Evolutionary conservation across 495 filamentous ascomycete genomes (phyloP).

Genomic region (Neurospora discreta): DNA sequence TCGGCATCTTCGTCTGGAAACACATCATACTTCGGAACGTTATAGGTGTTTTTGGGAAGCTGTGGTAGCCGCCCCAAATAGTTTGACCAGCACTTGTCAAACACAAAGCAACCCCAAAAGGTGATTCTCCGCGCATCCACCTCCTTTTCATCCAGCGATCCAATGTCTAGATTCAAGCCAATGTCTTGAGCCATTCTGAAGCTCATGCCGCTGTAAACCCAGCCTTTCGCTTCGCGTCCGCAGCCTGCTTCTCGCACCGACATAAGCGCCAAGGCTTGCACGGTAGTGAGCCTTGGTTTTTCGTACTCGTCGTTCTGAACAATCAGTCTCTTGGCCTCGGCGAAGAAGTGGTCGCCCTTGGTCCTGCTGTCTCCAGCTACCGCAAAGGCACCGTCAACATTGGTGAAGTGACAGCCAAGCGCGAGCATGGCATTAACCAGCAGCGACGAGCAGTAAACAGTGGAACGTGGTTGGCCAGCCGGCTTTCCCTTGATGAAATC

Average conservation of each 20-base stretch:
- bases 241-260: conserved; percentile 94
- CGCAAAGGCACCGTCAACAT: conserved; percentile 55
- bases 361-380: conserved; percentile 64
- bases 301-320: conserved; percentile 89
- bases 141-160: conserved; percentile 66
- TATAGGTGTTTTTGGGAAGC: conserved; percentile 63
- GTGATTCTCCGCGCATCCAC: conserved; percentile 82
- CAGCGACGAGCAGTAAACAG: conserved; percentile 75
- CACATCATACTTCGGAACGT: conserved; percentile 80
- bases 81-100: conserved; percentile 99
- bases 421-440: conserved; percentile 96
- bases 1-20: conserved; percentile 82
- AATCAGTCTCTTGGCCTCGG: conserved; percentile 83
- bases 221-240: conserved; percentile 87
- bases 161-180: conserved; percentile 79
- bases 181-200: conserved; percentile 98
- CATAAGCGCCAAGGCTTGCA: conserved; percentile 92
- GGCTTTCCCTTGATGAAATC: conserved; percentile 65
- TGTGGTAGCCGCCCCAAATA: conserved; percentile 92
- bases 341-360: conserved; percentile 94
- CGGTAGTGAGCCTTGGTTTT: conserved; percentile 80
- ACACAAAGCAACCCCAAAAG: conserved; percentile 97
- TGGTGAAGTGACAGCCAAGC: conserved; percentile 93
- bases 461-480: conserved; percentile 30
- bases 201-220: conserved; percentile 97